phyloP scores from a whole-genome alignment of 805 yeast species.

The Starmerella vaccinii region DNA sequence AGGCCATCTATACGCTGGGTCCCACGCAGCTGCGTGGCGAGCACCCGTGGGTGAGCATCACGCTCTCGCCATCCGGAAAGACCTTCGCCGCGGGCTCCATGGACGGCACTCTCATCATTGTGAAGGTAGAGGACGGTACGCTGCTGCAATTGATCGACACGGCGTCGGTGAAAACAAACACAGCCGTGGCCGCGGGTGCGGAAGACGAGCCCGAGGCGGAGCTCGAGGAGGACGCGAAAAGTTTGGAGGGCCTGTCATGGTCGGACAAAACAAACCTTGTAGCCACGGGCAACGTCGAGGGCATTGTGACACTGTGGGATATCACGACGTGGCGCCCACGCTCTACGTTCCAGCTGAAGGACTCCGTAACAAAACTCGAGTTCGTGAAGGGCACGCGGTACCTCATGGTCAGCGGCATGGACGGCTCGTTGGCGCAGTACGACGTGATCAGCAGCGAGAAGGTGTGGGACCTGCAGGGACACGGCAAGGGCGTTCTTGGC shows the following conservation, averaged over 20 bases:
- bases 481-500: constrained; percentile 86
- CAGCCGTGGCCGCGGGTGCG: constrained; percentile 9
- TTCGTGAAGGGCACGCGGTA: constrained; percentile 42
- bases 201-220: constrained; percentile 25
- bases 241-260: constrained; percentile 79
- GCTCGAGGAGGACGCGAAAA: constrained; percentile 42
- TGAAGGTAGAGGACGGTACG: constrained; percentile 66
- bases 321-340: constrained; percentile 80
- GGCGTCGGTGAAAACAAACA: constrained; percentile 34
- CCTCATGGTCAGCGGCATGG: constrained; percentile 65
- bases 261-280: constrained; percentile 51
- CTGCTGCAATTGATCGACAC: constrained; percentile 52
- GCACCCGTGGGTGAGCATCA: constrained; percentile 82
- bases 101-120: constrained; percentile 74
- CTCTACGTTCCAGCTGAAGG: constrained; percentile 56
- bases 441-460: constrained; percentile 79
- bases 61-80: constrained; percentile 41
- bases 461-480: constrained; percentile 76
- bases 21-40: constrained; percentile 54
- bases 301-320: constrained; percentile 74
- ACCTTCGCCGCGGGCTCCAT: constrained; percentile 72
- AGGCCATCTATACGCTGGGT: constrained; percentile 43
- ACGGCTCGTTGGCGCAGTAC: constrained; percentile 78
- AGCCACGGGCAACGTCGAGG: constrained; percentile 85
- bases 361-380: constrained; percentile 69